These are phyloP conservation scores for Pleurotus salmoneostramineus DNA, from an alignment of 768 basidiomycete species.

Conservation along the genomic window DNA sequence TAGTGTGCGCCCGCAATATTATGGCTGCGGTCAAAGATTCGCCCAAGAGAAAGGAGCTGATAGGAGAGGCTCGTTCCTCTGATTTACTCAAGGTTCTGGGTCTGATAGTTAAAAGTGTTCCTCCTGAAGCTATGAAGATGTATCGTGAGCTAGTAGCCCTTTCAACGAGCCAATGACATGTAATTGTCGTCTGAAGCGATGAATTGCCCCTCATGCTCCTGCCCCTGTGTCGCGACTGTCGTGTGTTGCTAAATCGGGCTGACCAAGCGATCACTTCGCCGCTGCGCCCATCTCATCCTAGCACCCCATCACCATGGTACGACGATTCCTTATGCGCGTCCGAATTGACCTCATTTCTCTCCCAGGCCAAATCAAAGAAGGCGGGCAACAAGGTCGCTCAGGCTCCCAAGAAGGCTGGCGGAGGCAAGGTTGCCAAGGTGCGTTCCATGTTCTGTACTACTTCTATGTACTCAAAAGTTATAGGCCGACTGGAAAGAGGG, in stretches of 20 bases:
- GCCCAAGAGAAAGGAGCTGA: constrained; percentile 35
- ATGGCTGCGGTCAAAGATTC: constrained; percentile 39
- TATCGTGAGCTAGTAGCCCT: not conserved
- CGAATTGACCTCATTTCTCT: not conserved
- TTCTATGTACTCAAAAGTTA: not conserved
- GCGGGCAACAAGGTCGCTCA: constrained; percentile 79
- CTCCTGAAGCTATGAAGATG: constrained; percentile 46
- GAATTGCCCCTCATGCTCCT: too few relatives aligned
- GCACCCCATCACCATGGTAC: not conserved
- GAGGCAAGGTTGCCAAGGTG: constrained; percentile 77
- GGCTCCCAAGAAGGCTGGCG: constrained; percentile 57
- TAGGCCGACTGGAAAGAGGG: constrained; percentile 99
- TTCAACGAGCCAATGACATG: not conserved
- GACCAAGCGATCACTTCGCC: not conserved
- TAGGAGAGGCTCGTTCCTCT: constrained; percentile 44
- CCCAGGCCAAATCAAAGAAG: constrained; percentile 84
- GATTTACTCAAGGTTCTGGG: constrained; percentile 54
- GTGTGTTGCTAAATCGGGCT: not conserved
- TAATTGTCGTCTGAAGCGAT: too few relatives aligned
- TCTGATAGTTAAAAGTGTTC: constrained; percentile 42
- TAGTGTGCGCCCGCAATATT: constrained; percentile 71
- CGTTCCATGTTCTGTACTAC: constrained; percentile 4
- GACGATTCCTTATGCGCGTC: not conserved
- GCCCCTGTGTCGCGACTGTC: too few relatives aligned
- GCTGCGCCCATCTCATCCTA: not conserved